Base-by-base conservation (phyloP, 2,329 filamentous ascomycete species). In the Penicillium sp. region DNA sequence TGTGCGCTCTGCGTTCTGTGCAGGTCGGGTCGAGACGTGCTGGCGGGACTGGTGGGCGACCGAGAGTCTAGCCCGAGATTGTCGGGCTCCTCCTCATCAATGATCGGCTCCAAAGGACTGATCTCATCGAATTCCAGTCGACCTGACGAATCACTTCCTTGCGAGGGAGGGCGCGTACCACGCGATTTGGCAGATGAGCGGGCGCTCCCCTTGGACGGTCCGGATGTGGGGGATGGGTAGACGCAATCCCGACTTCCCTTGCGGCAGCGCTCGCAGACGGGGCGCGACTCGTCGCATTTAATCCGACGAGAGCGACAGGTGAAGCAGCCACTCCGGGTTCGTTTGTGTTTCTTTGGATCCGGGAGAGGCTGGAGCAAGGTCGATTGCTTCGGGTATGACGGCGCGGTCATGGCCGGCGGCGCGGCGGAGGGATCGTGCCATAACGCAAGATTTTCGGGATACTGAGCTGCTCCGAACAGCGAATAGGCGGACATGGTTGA, bases 311-410 rank as follows among this genome's bases (percentile, higher is more conserved):
- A 88, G 56, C 94, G 85, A 74, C 94, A 99, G 45, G 92, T 97
- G 70, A 85, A 97, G 76, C 94, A 99, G 26, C 94, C 94, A 60
- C 92, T 97, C 65, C 94, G 84, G 42, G 94, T 97, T 64, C 94
- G 86, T 58, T 92, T 88, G 72, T 97, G 93, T 75, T 97, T 97
- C 63, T 95, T 89, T 68, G 89, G 87, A 58, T 95, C 89, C 26
- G 71, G 50, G 52, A 65, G 51, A 44, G 67, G 65, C 53, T 71
- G 71, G 23, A 72, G 57, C 35, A 67, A 52, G 22, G 71, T 65
- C 51, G 66, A 63, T 46, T 72, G 68, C 57, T 67, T 72, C 31
- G 54, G 58, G 44, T 59, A 65, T 51, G 53, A 51, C 37, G 60
- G 57, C 40, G 56, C 56, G 55, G 55, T 53, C 41, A 63, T 57